Conservation (phyloP, 257 asterid species). For the Solanum pennellii region DNA sequence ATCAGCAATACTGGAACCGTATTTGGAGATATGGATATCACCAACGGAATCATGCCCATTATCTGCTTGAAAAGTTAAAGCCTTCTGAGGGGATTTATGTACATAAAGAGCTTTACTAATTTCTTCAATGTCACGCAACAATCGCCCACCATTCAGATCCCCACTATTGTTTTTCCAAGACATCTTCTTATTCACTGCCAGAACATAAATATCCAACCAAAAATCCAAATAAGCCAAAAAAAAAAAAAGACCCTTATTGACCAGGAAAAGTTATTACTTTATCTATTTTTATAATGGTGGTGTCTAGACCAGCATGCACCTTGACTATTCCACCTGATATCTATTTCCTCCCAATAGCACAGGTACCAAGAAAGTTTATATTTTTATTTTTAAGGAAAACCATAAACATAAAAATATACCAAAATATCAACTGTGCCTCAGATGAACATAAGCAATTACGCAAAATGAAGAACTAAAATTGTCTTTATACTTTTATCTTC, state of each 20-base stretch:
- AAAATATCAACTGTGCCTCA: background rate
- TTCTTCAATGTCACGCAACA: slow-evolving; percentile 69
- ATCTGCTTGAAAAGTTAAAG: slow-evolving; percentile 26
- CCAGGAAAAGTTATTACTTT: background rate
- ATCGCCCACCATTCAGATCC: slow-evolving; percentile 38
- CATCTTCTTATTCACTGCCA: slow-evolving; percentile 12
- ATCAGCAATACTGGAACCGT: slow-evolving; percentile 15
- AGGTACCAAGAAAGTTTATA: background rate
- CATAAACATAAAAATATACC: background rate
- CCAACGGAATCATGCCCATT: slow-evolving; percentile 8
- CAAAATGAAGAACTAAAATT: background rate
- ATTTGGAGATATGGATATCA: slow-evolving; percentile 8
- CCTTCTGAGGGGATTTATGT: slow-evolving; percentile 25
- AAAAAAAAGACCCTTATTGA: background rate
- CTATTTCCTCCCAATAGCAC: background rate
- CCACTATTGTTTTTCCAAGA: slow-evolving; percentile 21
- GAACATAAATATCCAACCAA: slow-evolving; percentile 1
- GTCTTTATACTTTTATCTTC: background rate
- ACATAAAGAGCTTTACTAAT: slow-evolving; percentile 74
- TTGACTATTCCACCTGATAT: background rate
- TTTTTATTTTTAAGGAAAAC: background rate
- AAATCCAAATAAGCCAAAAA: background rate
- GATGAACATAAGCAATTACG: background rate
- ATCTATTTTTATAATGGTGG: background rate
- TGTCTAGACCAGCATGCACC: background rate